Percentiles rank a stretch among this genome's conserved stretches.
Conservation (phyloP, 1,139 yeast species). For the Suhomyces chickasaworum region DNA sequence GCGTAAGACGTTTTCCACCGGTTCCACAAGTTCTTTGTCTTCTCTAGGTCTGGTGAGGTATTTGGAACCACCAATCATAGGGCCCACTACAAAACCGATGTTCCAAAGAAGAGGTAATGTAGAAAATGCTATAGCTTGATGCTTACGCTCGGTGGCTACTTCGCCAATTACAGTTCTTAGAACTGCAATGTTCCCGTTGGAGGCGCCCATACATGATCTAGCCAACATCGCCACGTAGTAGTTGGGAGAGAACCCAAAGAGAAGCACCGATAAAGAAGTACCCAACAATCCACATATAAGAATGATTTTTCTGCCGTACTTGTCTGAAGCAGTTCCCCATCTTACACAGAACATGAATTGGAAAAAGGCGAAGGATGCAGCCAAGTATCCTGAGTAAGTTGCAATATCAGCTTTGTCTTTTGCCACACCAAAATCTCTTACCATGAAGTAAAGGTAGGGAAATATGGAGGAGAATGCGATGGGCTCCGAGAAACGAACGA, state of each 20-base stretch:
- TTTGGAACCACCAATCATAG: conserved; percentile 55
- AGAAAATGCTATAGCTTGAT: conserved; percentile 41
- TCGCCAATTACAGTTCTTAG: conserved; percentile 42
- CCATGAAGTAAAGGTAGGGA: conserved; percentile 44
- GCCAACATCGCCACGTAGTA: conserved; percentile 38
- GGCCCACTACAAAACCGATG: conserved; percentile 35
- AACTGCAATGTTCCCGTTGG: conserved; percentile 42
- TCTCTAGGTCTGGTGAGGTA: conserved; percentile 36
- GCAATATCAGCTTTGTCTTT: conserved; percentile 38
- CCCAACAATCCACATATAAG: conserved; percentile 36
- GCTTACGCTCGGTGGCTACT: conserved; percentile 37
- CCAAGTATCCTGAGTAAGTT: conserved; percentile 40
- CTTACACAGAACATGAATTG: conserved; percentile 41
- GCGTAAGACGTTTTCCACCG: background rate
- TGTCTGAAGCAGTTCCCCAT: conserved; percentile 40
- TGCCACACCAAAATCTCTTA: conserved; percentile 38
- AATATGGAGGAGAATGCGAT: conserved; percentile 42
- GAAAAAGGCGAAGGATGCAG: conserved; percentile 39
- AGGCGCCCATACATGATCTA: conserved; percentile 36
- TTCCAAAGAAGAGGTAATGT: conserved; percentile 39
- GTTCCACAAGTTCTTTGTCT: conserved; percentile 10
- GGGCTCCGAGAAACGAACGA: conserved; percentile 41
- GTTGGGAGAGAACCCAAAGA: conserved; percentile 39
- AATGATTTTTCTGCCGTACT: conserved; percentile 37
- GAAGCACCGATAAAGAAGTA: conserved; percentile 30